Conservation (phyloP, 1,139 yeast genomes). For the Candida freyschussii region DNA sequence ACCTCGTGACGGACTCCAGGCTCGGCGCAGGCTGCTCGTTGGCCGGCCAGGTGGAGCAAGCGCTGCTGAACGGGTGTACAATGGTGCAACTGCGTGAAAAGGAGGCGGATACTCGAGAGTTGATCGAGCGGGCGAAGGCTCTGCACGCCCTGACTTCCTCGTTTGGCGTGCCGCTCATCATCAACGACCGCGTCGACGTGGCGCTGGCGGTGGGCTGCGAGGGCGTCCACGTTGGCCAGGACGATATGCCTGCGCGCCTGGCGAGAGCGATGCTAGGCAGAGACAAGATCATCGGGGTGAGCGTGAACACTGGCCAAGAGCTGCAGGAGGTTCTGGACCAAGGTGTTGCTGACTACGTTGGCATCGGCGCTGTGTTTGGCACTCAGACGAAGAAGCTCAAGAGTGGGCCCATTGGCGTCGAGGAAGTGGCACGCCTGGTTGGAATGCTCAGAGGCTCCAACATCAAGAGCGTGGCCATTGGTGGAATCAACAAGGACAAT, state of each 20-base stretch:
- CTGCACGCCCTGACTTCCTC: constrained; percentile 59
- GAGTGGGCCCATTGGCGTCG: constrained; percentile 55
- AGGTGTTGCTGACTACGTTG: constrained; percentile 71
- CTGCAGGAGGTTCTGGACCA: constrained; percentile 50
- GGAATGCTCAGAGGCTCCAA: constrained; percentile 37
- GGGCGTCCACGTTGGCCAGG: constrained; percentile 93
- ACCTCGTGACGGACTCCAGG: constrained; percentile 77
- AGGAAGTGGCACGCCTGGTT: constrained; percentile 57
- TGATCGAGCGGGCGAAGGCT: constrained; percentile 54
- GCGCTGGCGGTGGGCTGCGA: constrained; percentile 89
- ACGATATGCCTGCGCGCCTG: constrained; percentile 67
- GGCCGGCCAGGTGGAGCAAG: constrained; percentile 52
- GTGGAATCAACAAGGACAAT: constrained; percentile 72
- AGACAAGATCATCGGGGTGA: constrained; percentile 74
- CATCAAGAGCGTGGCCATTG: constrained; percentile 70
- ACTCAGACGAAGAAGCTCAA: constrained; percentile 65
- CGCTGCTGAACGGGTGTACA: constrained; percentile 71
- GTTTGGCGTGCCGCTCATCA: constrained; percentile 69
- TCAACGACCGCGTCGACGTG: constrained; percentile 85
- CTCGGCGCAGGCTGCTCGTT: constrained; percentile 62
- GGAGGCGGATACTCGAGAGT: constrained; percentile 59
- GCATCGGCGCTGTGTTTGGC: constrained; percentile 77
- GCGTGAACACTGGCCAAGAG: constrained; percentile 60
- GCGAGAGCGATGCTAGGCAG: constrained; percentile 68
- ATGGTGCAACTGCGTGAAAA: constrained; percentile 85